These are phyloP conservation scores for Mesembryanthemum crystallinum DNA, from an alignment of 148 eudicot species.

Conservation along the genomic window DNA sequence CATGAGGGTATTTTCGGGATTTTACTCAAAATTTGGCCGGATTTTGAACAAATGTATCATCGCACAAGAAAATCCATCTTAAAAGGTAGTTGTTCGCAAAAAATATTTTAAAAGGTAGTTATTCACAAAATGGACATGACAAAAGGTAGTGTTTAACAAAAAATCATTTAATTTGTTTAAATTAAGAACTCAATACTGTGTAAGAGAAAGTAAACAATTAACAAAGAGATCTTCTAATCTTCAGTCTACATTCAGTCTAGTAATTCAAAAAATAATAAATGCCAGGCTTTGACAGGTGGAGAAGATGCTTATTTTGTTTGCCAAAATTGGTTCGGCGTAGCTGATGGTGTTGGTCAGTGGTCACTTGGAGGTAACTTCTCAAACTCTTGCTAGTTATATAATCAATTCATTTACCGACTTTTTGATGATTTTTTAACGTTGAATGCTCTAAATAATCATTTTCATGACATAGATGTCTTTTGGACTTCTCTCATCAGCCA, in stretches of 20 bases:
- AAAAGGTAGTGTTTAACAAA: no score
- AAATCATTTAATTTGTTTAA: no score
- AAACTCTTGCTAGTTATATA: neutral
- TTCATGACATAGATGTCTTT: no score
- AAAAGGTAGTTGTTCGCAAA: no score
- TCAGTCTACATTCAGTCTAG: slow-evolving; percentile 33
- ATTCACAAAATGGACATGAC: no score
- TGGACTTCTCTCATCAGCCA: no score
- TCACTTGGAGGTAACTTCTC: slow-evolving; percentile 62
- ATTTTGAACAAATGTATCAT: no score
- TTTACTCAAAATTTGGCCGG: no score
- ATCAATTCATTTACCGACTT: neutral
- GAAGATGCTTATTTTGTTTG: slow-evolving; percentile 72
- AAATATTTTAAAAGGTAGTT: no score
- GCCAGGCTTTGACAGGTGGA: slow-evolving; percentile 97
- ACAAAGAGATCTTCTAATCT: neutral
- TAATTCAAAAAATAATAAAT: slow-evolving; percentile 69
- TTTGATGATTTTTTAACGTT: neutral
- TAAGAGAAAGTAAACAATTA: neutral
- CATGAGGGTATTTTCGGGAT: no score
- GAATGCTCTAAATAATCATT: no score
- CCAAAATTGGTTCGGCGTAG: slow-evolving; percentile 79
- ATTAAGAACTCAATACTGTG: neutral
- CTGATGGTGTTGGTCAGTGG: slow-evolving; percentile 85
- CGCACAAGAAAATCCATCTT: no score